Evolutionary conservation across 345 rosid species (phyloP).

Genomic region (Gynandropsis gynandra): DNA sequence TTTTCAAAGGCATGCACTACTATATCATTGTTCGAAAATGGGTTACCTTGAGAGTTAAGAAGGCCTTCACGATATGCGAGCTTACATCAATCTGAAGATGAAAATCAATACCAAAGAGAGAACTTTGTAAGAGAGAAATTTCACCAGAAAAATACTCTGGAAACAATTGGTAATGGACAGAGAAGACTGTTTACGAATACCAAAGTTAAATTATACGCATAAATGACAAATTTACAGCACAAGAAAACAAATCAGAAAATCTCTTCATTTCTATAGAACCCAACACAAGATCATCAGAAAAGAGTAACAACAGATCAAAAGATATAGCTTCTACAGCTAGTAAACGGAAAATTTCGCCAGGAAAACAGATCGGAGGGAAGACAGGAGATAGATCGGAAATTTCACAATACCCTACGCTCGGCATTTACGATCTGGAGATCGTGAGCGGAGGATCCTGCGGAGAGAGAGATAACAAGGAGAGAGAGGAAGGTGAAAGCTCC

Average conservation of each 20-base stretch:
- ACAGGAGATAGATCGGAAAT: slow-evolving; percentile 10
- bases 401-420: slow-evolving; percentile 65
- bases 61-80: slow-evolving; percentile 77
- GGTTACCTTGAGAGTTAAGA: slow-evolving; percentile 80
- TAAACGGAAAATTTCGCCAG: not conserved
- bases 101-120: slow-evolving; percentile 17
- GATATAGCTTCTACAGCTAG: not conserved
- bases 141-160: slow-evolving; percentile 6
- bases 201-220: slow-evolving; percentile 8
- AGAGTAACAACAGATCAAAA: not conserved
- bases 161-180: not conserved
- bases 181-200: not conserved
- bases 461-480: slow-evolving; percentile 28
- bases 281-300: not conserved
- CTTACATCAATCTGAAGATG: slow-evolving; percentile 81
- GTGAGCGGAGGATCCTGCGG: slow-evolving; percentile 35
- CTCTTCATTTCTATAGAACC: no score
- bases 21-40: slow-evolving; percentile 1
- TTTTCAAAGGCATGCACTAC: not conserved
- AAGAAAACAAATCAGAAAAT: no score
- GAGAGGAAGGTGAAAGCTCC: slow-evolving; percentile 33
- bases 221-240: no score
- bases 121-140: not conserved
- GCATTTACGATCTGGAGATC: slow-evolving; percentile 70
- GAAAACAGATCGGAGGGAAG: slow-evolving; percentile 1